These are phyloP conservation scores for Pachysolen tannophilus DNA, from an alignment of 805 yeast species.

Conservation along the genomic window DNA sequence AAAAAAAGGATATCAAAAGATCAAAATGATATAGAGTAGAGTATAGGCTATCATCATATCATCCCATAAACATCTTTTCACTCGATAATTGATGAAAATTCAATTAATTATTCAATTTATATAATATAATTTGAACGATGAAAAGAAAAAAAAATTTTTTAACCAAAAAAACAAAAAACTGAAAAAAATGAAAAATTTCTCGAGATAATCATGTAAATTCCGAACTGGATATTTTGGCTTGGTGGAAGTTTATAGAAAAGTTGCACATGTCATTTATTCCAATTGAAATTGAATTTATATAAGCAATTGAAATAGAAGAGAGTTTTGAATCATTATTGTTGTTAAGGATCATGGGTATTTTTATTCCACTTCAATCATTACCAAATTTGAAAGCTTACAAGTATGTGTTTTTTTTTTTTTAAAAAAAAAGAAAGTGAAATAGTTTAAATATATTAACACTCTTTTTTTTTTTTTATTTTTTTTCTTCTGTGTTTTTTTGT, in stretches of 20 bases:
- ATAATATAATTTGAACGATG: no score
- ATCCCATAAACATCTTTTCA: background rate
- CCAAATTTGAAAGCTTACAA: constrained; percentile 47
- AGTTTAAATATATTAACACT: background rate
- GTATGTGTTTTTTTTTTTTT: no score
- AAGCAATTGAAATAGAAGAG: background rate
- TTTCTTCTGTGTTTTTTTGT: no score
- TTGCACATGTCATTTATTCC: background rate
- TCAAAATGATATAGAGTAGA: background rate
- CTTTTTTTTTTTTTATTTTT: background rate
- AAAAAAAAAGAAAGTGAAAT: constrained; percentile 13
- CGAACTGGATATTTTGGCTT: background rate
- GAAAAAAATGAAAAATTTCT: background rate
- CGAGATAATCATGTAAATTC: background rate
- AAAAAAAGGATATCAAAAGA: background rate
- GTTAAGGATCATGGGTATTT: constrained; percentile 46
- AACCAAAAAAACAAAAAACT: background rate
- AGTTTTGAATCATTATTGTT: background rate
- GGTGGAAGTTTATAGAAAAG: background rate
- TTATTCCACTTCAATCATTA: constrained; percentile 46
- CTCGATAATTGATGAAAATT: no score
- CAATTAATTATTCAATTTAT: no score
- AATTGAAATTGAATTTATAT: background rate
- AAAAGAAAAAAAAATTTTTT: no score
- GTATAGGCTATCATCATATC: background rate